phyloP scores from a whole-genome alignment of 345 rosid genomes.

The Leavenworthia alabamica region DNA sequence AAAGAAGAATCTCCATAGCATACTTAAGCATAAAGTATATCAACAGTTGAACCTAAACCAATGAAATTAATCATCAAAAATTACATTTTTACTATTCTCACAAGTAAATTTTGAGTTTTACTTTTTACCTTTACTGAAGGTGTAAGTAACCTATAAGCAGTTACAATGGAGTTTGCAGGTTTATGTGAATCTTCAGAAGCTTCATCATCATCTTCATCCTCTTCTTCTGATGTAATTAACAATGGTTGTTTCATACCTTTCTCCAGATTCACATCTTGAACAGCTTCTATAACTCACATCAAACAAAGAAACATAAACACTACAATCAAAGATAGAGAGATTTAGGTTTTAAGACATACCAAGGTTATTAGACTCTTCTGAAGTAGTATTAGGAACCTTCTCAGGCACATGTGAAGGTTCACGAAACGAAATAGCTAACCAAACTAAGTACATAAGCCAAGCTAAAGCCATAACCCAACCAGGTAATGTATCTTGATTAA shows the following conservation, averaged over 20 bases:
- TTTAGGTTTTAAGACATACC: conserved; percentile 28
- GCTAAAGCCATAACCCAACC: conserved; percentile 97
- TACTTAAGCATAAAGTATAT: conserved; percentile 97
- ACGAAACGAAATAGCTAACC: conserved; percentile 71
- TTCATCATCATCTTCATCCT: conserved; percentile 63
- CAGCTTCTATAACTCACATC: conserved; percentile 37
- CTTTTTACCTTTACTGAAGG: conserved; percentile 76
- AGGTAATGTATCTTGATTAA: conserved; percentile 75
- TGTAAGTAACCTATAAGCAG: conserved; percentile 81
- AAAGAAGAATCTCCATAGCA: conserved; percentile 85
- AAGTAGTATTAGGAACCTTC: conserved; percentile 27
- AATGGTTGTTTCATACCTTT: conserved; percentile 65
- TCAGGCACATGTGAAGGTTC: conserved; percentile 53
- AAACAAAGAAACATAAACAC: neutral
- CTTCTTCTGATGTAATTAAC: conserved; percentile 50
- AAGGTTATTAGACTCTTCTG: conserved; percentile 32
- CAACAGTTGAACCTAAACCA: conserved; percentile 68
- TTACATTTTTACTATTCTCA: neutral
- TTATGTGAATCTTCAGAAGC: conserved; percentile 42
- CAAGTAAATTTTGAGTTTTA: neutral
- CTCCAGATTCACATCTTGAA: conserved; percentile 54
- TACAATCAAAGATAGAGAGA: neutral
- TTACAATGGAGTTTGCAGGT: conserved; percentile 60
- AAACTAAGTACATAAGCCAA: conserved; percentile 75
- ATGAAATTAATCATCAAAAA: neutral